These are phyloP conservation scores for Neospermospora avenae DNA, from an alignment of 2,329 filamentous ascomycete species.

Conservation along the genomic window DNA sequence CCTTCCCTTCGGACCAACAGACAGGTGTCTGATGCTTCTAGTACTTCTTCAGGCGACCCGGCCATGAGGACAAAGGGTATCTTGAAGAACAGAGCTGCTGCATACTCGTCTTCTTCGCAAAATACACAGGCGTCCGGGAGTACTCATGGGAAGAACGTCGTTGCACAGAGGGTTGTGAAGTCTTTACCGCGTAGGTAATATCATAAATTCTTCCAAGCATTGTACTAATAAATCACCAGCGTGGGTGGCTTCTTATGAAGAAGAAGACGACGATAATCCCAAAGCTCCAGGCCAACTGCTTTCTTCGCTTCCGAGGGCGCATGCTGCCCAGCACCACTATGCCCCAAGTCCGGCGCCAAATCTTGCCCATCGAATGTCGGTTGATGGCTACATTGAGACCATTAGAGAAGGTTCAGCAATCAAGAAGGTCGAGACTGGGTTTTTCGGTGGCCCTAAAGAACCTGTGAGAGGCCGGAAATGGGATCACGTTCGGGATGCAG, in stretches of 20 bases:
- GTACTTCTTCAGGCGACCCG: slow-evolving; percentile 24
- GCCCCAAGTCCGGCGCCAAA: slow-evolving; percentile 16
- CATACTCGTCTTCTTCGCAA: slow-evolving; percentile 29
- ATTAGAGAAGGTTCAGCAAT: slow-evolving; percentile 26
- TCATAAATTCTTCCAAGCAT: background rate
- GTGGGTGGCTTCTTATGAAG: slow-evolving; percentile 35
- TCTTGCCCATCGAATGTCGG: slow-evolving; percentile 27
- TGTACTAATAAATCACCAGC: slow-evolving; percentile 21
- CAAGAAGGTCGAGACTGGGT: slow-evolving; percentile 30
- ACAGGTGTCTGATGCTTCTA: slow-evolving; percentile 21
- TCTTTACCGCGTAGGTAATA: slow-evolving; percentile 32
- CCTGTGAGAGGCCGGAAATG: slow-evolving; percentile 36
- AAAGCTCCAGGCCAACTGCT: slow-evolving; percentile 25
- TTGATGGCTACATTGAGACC: slow-evolving; percentile 34
- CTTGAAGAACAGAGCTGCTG: slow-evolving; percentile 23
- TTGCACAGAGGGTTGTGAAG: slow-evolving; percentile 28
- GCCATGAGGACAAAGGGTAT: slow-evolving; percentile 26
- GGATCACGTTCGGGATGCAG: slow-evolving; percentile 35
- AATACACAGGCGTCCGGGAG: slow-evolving; percentile 28
- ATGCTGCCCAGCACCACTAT: slow-evolving; percentile 32
- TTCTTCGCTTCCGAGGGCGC: slow-evolving; percentile 26
- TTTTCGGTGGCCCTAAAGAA: slow-evolving; percentile 34
- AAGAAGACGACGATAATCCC: slow-evolving; percentile 24
- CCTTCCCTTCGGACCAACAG: slow-evolving; percentile 11
- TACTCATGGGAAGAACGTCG: slow-evolving; percentile 25